Percentiles rank a stretch among this genome's conserved stretches.
Conservation (phyloP, 495 filamentous ascomycete species). For the Podospora sp. region DNA sequence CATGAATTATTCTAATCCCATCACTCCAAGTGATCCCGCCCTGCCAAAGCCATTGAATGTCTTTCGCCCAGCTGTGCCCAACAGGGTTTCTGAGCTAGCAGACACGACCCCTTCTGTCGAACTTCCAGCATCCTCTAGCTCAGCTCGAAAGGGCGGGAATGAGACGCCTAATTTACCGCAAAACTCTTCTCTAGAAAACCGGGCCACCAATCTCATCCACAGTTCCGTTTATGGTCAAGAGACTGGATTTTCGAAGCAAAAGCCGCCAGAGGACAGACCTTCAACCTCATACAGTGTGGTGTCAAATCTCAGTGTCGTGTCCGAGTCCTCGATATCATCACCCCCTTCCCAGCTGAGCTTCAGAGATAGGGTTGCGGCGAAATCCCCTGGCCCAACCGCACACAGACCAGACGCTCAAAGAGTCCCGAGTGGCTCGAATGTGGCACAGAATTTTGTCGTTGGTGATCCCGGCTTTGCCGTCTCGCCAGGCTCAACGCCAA, state of each 20-base stretch:
- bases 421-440: not conserved
- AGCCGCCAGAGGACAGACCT: not conserved
- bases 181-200: too few species aligned
- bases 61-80: constrained; percentile 10
- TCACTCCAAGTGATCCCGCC: constrained; percentile 21
- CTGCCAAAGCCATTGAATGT: constrained; percentile 28
- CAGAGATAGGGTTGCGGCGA: not conserved
- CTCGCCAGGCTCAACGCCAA: not conserved
- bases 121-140: not conserved
- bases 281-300: constrained; percentile 7
- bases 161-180: too few species aligned
- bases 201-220: not conserved
- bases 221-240: not conserved
- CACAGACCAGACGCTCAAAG: not conserved
- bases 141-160: not conserved
- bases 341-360: constrained; percentile 2
- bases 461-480: not conserved
- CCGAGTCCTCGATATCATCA: not conserved
- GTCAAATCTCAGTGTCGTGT: constrained; percentile 15
- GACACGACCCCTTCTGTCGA: not conserved
- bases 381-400: not conserved
- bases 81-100: not conserved
- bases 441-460: not conserved
- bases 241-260: not conserved
- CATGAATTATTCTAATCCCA: constrained; percentile 11